Base-by-base conservation (phyloP, 768 basidiomycete species). In the Cyclocybe aegerita region DNA sequence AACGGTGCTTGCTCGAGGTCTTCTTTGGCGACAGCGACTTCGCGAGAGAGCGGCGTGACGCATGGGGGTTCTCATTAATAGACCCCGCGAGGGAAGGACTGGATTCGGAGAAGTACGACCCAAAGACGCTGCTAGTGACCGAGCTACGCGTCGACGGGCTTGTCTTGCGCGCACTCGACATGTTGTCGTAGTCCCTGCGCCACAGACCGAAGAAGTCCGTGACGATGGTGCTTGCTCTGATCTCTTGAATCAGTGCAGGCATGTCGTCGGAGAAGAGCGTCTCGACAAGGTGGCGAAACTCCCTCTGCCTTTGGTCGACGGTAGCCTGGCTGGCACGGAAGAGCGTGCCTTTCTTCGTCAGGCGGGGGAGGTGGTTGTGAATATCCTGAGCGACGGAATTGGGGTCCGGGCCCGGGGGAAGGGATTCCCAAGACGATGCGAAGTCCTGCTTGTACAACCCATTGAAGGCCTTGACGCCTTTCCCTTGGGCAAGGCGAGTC, bases 351-450 rank as follows among this genome's bases (percentile, higher is more conserved):
- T 85, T 88, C 67, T 85, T 88, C 2, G 81, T 79, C 36, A 93
- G 74, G 47, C 73, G 74, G 14, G 90, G 90, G 2, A 93, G 62
- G 58, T 82, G 67, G 4, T 77, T 57, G 59, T 90, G 88, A 37
- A 91, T 76, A 52, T 88, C 80, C 44, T 73, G 78, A n/a, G 83
- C 82, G 38, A 92, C 78, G 10, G 84, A 83, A 42, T 78, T 80
- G 4, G 88, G 88, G 58, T 89, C 78, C n/a, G 90, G 90, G 7
- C 89, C 90, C 6, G 87, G 86, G 9, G 90, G 90, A 14, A 93
- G 76, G 1, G 89, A 91, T 46, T 92, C 90, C 74, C 86, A 93
- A 10, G 90, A 92, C 1, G 90, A 84, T 1, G 90, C 90, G 49
- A 76, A 73, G 60, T 90, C 85, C 31, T 82, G 78, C 51, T 83